These are phyloP conservation scores for Dryas drummondii DNA, from an alignment of 306 rosid genomes.

Conservation along the genomic window DNA sequence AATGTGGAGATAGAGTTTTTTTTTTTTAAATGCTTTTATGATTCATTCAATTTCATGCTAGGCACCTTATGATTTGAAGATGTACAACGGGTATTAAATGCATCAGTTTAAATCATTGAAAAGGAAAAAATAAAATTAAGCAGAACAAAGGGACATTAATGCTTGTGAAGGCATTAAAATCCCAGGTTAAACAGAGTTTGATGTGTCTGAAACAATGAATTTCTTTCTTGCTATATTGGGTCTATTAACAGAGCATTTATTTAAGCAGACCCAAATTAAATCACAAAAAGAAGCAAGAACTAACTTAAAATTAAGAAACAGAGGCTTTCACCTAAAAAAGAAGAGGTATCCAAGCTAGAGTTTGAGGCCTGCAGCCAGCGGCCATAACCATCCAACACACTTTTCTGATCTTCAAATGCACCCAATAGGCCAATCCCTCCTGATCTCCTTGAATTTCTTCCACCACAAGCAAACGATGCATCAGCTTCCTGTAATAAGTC, in stretches of 20 bases:
- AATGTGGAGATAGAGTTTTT: not conserved
- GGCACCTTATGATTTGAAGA: too few relatives aligned
- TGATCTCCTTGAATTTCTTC: conserved; percentile 29
- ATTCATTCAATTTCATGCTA: too few relatives aligned
- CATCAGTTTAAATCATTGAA: not conserved
- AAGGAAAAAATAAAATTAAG: not conserved
- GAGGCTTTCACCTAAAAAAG: conserved; percentile 27
- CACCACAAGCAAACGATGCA: conserved; percentile 29
- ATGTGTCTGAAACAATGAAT: not conserved
- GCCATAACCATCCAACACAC: conserved; percentile 37
- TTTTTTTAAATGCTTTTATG: too few relatives aligned
- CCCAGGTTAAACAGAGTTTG: too few relatives aligned
- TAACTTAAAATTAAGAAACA: not conserved
- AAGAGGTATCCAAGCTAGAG: conserved; percentile 43
- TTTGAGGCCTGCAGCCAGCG: conserved; percentile 35
- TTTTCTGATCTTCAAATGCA: conserved; percentile 42
- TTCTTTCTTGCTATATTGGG: not conserved
- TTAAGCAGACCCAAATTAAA: not conserved
- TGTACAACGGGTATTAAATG: too few relatives aligned
- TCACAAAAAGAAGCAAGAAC: not conserved
- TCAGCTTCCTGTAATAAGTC: conserved; percentile 62
- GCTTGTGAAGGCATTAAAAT: too few relatives aligned
- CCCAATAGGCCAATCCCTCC: conserved; percentile 24
- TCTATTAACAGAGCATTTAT: not conserved
- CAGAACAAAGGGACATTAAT: not conserved